Evolutionary conservation across 495 filamentous ascomycete species (phyloP).

Genomic region (Penicillium bialowiezense): DNA sequence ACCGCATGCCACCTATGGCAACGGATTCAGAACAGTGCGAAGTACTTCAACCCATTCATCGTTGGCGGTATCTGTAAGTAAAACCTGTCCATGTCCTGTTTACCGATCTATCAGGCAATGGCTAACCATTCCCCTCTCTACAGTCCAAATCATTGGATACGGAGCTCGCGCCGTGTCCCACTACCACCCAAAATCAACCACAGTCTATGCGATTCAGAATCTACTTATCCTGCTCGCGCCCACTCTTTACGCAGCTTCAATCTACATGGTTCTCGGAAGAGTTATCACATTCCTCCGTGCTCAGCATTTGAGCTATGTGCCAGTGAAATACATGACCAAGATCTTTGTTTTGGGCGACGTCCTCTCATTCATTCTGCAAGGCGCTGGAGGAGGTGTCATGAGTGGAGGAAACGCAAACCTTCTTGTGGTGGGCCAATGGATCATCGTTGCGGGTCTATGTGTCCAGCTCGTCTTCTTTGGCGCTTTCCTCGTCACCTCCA

Average conservation of each 20-base stretch:
- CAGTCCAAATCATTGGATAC: conserved; percentile 56
- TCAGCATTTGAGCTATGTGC: conserved; percentile 21
- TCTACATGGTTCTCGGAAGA: conserved; percentile 54
- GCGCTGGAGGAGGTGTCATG: conserved; percentile 17
- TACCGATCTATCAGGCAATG: no score
- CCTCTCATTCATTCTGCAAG: conserved; percentile 25
- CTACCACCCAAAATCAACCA: conserved; percentile 6
- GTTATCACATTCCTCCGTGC: conserved; percentile 40
- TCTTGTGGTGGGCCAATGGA: conserved; percentile 27
- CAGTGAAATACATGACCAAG: conserved; percentile 18
- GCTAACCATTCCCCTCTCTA: background rate
- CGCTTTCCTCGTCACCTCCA: conserved; percentile 29
- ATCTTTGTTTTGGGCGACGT: conserved; percentile 31
- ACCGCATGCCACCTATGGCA: conserved; percentile 6
- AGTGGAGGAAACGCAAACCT: conserved; percentile 2
- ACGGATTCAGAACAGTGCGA: conserved; percentile 47
- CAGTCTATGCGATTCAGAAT: conserved; percentile 25
- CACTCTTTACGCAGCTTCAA: conserved; percentile 48
- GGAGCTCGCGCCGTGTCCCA: conserved; percentile 21
- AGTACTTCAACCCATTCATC: conserved; percentile 60
- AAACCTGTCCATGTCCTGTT: no score
- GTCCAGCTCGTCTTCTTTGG: conserved; percentile 41
- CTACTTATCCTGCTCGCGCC: conserved; percentile 39
- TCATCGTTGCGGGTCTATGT: conserved; percentile 39
- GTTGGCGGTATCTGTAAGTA: conserved; percentile 54